phyloP scores from a whole-genome alignment of 108 stramenopile genomes.

The Aureococcus anophagefferens region DNA sequence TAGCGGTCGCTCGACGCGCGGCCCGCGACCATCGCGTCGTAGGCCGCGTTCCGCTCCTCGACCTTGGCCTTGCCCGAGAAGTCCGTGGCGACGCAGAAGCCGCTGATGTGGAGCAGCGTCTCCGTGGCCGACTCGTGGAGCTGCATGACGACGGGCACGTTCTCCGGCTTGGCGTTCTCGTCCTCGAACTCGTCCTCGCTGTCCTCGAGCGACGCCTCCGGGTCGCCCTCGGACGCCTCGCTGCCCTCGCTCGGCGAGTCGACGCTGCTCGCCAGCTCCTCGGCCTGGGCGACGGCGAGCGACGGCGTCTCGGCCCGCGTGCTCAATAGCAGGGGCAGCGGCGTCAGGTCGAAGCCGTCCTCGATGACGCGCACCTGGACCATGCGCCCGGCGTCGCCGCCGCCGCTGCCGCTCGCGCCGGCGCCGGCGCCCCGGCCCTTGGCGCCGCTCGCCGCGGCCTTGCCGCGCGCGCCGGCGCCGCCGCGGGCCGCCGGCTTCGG shows the following conservation, averaged over 20 bases:
- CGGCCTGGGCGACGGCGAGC: background rate
- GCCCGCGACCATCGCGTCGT: background rate
- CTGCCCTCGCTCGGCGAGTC: no score
- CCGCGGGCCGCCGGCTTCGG: no score
- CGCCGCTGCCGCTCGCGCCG: no score
- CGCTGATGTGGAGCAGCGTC: slow-evolving; percentile 2
- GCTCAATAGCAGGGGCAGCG: background rate
- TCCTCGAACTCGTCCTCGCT: background rate
- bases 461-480: no score
- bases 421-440: no score
- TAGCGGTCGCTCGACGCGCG: slow-evolving; percentile 14
- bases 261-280: no score
- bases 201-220: no score
- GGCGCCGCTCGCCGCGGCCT: no score
- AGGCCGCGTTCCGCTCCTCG: slow-evolving; percentile 2
- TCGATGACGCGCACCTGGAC: background rate
- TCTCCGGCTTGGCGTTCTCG: background rate
- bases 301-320: background rate
- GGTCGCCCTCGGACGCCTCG: no score
- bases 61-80: background rate
- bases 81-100: slow-evolving; percentile 4
- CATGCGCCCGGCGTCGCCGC: no score
- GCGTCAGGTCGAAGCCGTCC: background rate
- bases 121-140: slow-evolving; percentile 6
- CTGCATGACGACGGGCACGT: background rate